Percentiles rank a stretch among this genome's conserved stretches.
phyloP scores from a whole-genome alignment of 495 filamentous ascomycete genomes.

The Sabuloglossum arenarium region DNA sequence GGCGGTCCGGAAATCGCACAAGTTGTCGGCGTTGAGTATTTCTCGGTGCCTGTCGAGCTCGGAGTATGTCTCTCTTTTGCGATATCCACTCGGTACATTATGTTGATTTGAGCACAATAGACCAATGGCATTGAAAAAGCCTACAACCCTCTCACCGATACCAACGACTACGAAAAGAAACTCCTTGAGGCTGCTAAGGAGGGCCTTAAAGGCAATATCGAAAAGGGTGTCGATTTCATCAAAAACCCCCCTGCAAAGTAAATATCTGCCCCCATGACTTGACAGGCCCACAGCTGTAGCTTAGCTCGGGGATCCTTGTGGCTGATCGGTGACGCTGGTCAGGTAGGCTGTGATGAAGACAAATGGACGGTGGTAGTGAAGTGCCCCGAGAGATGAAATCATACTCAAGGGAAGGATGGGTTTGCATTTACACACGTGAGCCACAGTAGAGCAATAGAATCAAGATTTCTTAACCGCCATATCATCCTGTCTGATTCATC shows the following conservation, averaged over 20 bases:
- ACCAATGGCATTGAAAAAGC: slow-evolving; percentile 64
- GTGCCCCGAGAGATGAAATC: neutral
- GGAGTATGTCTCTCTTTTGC: slow-evolving; percentile 40
- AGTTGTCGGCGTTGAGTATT: slow-evolving; percentile 73
- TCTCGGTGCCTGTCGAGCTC: slow-evolving; percentile 86
- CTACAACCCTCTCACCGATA: slow-evolving; percentile 47
- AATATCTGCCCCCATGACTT: slow-evolving; percentile 13
- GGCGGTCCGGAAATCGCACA: slow-evolving; percentile 72
- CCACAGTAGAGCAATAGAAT: neutral
- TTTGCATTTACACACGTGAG: neutral
- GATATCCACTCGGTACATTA: neutral
- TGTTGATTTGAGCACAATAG: slow-evolving; percentile 22
- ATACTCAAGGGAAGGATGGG: neutral
- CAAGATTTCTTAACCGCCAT: neutral
- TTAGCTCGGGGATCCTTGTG: neutral
- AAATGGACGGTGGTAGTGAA: neutral
- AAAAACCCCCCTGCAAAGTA: slow-evolving; percentile 65
- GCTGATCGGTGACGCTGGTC: neutral
- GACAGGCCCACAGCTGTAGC: neutral
- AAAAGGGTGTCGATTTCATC: slow-evolving; percentile 78
- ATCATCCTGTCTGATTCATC: neutral
- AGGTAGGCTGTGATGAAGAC: slow-evolving; percentile 1
- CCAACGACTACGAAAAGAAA: slow-evolving; percentile 67
- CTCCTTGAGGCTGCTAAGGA: slow-evolving; percentile 53
- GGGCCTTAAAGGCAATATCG: slow-evolving; percentile 77